These are phyloP conservation scores for Leishmania turanica DNA, from an alignment of 208 protist genomes.

Conservation along the genomic window DNA sequence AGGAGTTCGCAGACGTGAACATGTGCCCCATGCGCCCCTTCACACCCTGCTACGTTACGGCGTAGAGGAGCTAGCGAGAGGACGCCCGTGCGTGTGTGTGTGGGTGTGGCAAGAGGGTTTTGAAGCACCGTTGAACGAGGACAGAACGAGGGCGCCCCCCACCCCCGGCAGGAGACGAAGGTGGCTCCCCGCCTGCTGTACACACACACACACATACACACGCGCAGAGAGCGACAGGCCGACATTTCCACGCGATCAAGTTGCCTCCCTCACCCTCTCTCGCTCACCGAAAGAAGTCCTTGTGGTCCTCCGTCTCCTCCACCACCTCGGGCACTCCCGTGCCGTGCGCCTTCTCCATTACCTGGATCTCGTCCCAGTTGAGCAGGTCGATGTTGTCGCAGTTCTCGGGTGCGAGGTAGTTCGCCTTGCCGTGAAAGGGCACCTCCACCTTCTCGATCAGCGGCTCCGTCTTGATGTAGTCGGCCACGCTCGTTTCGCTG, in stretches of 20 bases:
- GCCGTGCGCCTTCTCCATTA: constrained; percentile 39
- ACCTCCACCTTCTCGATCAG: constrained; percentile 82
- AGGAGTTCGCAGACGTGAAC: not conserved
- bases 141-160: no score
- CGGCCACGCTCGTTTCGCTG: constrained; percentile 42
- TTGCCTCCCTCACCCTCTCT: not conserved
- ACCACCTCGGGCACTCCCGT: constrained; percentile 49
- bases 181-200: not conserved
- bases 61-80: no score
- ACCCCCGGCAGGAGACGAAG: no score
- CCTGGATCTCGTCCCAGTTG: constrained; percentile 72
- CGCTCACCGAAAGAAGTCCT: constrained; percentile 67
- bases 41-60: not conserved
- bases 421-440: constrained; percentile 68
- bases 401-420: constrained; percentile 84
- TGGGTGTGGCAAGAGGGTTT: no score
- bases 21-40: not conserved
- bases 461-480: constrained; percentile 76
- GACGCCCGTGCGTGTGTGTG: no score
- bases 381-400: constrained; percentile 85
- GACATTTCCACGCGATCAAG: not conserved
- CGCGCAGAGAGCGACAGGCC: not conserved
- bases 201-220: not conserved
- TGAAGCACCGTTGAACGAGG: no score
- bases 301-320: constrained; percentile 69